Evolutionary conservation across 257 asterid species (phyloP), one percentile per base, ranked within the genome.

Genomic region (Orobanche coerulescens): DNA sequence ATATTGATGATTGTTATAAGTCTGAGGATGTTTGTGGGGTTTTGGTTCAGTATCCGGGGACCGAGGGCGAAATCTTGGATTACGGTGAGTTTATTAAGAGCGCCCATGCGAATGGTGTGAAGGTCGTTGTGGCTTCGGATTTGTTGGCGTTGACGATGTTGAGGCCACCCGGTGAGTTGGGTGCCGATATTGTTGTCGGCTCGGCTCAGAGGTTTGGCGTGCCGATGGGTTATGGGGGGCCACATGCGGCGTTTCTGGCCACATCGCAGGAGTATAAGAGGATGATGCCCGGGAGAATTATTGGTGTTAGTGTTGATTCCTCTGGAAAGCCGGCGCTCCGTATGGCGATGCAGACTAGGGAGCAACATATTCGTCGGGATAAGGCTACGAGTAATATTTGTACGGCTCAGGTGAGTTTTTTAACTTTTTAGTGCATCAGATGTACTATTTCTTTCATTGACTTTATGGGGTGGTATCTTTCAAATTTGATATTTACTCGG

Each of bases 321-420:
- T 23, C 77, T 11, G 94, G 96, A 25, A 86, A 86, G 67, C 95
- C 82, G 22, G 96, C 95, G 53, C 81, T 89, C 10, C 90, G 96
- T 22, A 89, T 89, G 96, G 96, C 96, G 9, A 82, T 89, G 96
- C 96, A 89, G 76, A 89, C 96, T 0, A 75, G 96, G 80, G 95
- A 89, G 76, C 96, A 89, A 58, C 96, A 89, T 68, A 89, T 89
- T 67, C 91, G 96, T 2, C 69, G 96, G 72, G 96, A 89, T 73
- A 89, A 89, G 81, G 96, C 96, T 62, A 89, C 95, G 0, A 89
- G 96, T 79, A 89, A 89, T 75, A 89, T 89, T 68, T 89, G 96
- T 76, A 89, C 96, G 0, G 95, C 96, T 72, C 96, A 89, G 91
- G 96, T 84, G 68, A 54, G 10, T 44, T 62, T n/a, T 11, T 2